Percentiles rank a stretch among this genome's conserved stretches.
Conservation (phyloP, 164 flowering plant species). For the Magnolia kwangsiensis region DNA sequence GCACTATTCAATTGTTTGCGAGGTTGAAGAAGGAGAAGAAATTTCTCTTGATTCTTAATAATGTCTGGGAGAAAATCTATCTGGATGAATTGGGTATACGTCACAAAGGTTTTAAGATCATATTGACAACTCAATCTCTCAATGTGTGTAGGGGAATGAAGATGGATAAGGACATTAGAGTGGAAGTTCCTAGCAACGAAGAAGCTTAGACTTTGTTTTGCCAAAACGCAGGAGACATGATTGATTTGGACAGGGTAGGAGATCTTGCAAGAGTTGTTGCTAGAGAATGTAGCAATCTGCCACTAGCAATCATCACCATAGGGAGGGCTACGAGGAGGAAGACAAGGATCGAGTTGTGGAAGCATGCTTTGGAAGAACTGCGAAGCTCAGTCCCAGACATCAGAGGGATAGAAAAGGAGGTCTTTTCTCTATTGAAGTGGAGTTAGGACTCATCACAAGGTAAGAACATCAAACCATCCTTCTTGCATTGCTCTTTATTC, state of each 20-base stretch:
- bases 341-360: not conserved
- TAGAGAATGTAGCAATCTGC: not conserved
- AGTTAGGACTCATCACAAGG: not conserved
- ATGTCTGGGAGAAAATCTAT: too few species aligned
- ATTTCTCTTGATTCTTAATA: not conserved
- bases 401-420: not conserved
- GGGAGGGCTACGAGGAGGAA: not conserved
- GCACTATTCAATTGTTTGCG: not conserved
- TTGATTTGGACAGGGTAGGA: too few species aligned
- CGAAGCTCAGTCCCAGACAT: not conserved
- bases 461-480: not conserved
- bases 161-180: too few species aligned
- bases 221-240: too few species aligned
- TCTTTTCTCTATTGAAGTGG: not conserved
- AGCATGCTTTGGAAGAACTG: not conserved
- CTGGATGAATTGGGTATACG: too few species aligned
- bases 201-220: too few species aligned
- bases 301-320: not conserved
- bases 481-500: slow-evolving; percentile 1
- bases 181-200: too few species aligned
- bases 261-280: too few species aligned
- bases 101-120: too few species aligned
- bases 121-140: too few species aligned
- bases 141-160: too few species aligned
- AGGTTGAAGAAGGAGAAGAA: not conserved